A percentile compares a stretch with the other conserved stretches of the same genome.
phyloP scores from a whole-genome alignment of 2,329 filamentous ascomycete species.

The Colletotrichum eleusines region DNA sequence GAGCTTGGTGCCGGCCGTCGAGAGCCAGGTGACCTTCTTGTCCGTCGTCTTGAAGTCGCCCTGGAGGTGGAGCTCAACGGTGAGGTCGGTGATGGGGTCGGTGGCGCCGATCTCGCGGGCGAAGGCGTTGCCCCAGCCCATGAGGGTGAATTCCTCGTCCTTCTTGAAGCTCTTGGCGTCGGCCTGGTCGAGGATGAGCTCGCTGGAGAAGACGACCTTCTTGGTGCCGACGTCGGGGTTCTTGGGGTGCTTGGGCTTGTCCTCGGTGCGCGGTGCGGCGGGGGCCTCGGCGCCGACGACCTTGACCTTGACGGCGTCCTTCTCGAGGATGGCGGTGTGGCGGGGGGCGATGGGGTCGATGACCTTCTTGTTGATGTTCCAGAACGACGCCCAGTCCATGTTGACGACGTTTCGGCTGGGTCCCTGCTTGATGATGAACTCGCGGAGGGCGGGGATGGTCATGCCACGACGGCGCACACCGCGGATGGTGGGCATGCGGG shows the following conservation, averaged over 20 bases:
- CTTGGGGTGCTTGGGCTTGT: conserved; percentile 91
- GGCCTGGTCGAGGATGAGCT: conserved; percentile 85
- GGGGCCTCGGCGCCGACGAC: conserved; percentile 77
- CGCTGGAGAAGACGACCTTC: conserved; percentile 82
- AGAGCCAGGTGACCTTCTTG: conserved; percentile 97
- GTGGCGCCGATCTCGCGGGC: conserved; percentile 74
- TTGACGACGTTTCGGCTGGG: conserved; percentile 86
- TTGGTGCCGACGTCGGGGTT: conserved; percentile 87
- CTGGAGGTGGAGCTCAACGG: conserved; percentile 88
- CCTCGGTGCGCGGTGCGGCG: conserved; percentile 71
- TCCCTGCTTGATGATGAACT: conserved; percentile 88
- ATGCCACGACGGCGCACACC: conserved; percentile 83
- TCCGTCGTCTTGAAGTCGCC: conserved; percentile 95
- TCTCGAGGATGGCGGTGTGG: conserved; percentile 78
- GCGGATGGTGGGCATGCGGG: conserved; percentile 86
- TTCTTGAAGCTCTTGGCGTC: conserved; percentile 85
- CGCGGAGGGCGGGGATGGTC: conserved; percentile 81
- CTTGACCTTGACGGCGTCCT: conserved; percentile 77
- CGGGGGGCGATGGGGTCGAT: conserved; percentile 82
- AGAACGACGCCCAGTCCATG: conserved; percentile 85
- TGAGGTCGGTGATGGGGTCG: conserved; percentile 75
- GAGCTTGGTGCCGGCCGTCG: conserved; percentile 79
- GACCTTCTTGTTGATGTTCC: conserved; percentile 82
- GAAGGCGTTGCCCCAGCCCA: conserved; percentile 95
- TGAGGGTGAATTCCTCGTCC: conserved; percentile 92